Evolutionary conservation across 768 basidiomycete genomes (phyloP), one percentile per base, ranked within the genome.

Genomic region (Termitomyces sp.): DNA sequence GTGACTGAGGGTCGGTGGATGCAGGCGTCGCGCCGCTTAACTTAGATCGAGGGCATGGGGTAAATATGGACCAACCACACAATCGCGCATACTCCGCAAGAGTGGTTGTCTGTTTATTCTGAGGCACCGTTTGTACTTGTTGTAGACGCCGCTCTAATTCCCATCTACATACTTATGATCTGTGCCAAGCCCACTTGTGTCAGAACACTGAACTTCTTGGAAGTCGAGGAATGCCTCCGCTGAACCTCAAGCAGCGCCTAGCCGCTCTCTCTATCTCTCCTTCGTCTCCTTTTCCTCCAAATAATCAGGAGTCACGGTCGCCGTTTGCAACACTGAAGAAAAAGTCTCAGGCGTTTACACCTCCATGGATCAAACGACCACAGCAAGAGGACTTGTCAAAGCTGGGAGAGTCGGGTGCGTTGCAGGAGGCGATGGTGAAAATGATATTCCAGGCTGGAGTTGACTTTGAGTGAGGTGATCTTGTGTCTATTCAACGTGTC

Each of bases 371-470:
- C 46, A 85, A 76, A 62, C 73, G 74, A 49, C 67, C 64, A 7
- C 69, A 61, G 49, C 70, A 67, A 4, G 61, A 61, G 51, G 63
- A 59, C 56, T 55, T 50, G 16, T 64, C 53, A 68, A 47, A 66
- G 46, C 78, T 83, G 44, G 74, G 72, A 54, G 72, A 88, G 13
- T 80, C 85, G 59, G 82, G 84, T 39, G 75, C 82, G 59, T 69
- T 90, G 13, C 85, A 89, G 60, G 80, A 85, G 16, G 80, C 88
- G 29, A 80, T 94, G 76, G 67, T 73, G 39, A 83, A 76, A 68
- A 76, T 94, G 73, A 91, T 94, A 46, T 92, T 89, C 64, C 92
- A 92, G 68, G 92, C 92, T 44, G 92, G 92, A 2, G 88, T 92
- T 57, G 92, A 94, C 72, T 93, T 84, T 62, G 91, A 93, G 92